Conservation (phyloP, 2,329 filamentous ascomycete species). For the Fusarium dlaminii region DNA sequence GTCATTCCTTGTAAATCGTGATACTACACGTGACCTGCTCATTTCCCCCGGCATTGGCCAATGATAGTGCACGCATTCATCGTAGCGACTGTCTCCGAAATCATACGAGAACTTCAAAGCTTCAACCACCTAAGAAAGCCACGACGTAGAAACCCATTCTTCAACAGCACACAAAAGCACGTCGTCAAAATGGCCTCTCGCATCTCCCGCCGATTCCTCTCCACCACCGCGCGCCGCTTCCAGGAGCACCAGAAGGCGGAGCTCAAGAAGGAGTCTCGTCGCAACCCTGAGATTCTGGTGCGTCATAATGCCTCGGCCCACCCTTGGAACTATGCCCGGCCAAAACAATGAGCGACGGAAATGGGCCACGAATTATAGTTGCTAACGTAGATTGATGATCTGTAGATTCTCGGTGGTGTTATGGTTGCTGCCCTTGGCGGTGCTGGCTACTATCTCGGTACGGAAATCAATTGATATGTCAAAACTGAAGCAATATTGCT, state of each 20-base stretch:
- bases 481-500: constrained; percentile 34
- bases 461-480: constrained; percentile 28
- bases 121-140: constrained; percentile 35
- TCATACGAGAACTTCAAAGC: constrained; percentile 47
- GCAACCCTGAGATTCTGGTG: constrained; percentile 59
- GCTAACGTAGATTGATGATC: constrained; percentile 24
- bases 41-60: constrained; percentile 41
- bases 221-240: constrained; percentile 63
- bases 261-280: constrained; percentile 68
- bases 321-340: constrained; percentile 10
- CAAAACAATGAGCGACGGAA: constrained; percentile 1
- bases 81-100: constrained; percentile 38
- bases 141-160: constrained; percentile 29
- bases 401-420: constrained; percentile 86
- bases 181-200: constrained; percentile 63
- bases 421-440: constrained; percentile 90
- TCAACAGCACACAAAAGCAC: constrained; percentile 22
- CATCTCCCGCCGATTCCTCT: constrained; percentile 65
- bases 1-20: constrained; percentile 23
- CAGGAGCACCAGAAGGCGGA: constrained; percentile 55
- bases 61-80: constrained; percentile 36
- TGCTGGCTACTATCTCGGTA: constrained; percentile 91
- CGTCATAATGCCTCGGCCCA: constrained; percentile 49
- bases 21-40: constrained; percentile 30
- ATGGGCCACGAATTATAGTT: constrained; percentile 3